Conservation (phyloP, 2,329 filamentous ascomycete genomes). For the Aspergillus glaucus region DNA sequence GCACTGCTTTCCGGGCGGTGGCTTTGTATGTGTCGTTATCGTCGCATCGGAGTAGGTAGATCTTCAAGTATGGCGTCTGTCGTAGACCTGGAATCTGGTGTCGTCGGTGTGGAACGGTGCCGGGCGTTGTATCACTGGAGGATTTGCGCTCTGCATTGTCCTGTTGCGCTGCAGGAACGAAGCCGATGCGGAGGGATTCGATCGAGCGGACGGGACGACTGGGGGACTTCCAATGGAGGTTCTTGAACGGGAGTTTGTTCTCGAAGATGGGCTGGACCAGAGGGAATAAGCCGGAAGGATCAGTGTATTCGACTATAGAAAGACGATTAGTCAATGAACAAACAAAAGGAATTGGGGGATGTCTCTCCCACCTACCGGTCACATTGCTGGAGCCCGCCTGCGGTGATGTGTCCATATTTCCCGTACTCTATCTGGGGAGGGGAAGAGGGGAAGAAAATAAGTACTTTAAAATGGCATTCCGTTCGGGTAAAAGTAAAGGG, state of each 20-base stretch:
- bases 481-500: conserved; percentile 4
- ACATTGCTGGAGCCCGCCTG: conserved; percentile 63
- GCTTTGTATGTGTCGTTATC: conserved; percentile 92
- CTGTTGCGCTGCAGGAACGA: conserved; percentile 57
- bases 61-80: conserved; percentile 87
- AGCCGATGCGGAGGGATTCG: conserved; percentile 82
- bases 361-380: conserved; percentile 50
- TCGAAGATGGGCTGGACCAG: conserved; percentile 71
- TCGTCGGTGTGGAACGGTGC: conserved; percentile 50
- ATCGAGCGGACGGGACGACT: conserved; percentile 88
- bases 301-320: conserved; percentile 80
- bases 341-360: conserved; percentile 2
- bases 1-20: conserved; percentile 67
- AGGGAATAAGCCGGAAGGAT: conserved; percentile 83
- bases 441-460: background rate
- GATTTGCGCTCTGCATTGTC: conserved; percentile 27
- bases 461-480: conserved; percentile 20
- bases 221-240: conserved; percentile 96
- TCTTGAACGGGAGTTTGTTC: conserved; percentile 73
- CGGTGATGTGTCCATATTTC: conserved; percentile 37
- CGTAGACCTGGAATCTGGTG: conserved; percentile 94
- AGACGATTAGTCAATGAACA: conserved; percentile 13
- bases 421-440: conserved; percentile 20
- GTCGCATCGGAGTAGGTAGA: conserved; percentile 85
- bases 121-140: conserved; percentile 31